Evolutionary conservation across 371 early-diverging fungal genomes (phyloP), one percentile per base, ranked within the genome.

Genomic region (Lichtheimia corymbifera): DNA sequence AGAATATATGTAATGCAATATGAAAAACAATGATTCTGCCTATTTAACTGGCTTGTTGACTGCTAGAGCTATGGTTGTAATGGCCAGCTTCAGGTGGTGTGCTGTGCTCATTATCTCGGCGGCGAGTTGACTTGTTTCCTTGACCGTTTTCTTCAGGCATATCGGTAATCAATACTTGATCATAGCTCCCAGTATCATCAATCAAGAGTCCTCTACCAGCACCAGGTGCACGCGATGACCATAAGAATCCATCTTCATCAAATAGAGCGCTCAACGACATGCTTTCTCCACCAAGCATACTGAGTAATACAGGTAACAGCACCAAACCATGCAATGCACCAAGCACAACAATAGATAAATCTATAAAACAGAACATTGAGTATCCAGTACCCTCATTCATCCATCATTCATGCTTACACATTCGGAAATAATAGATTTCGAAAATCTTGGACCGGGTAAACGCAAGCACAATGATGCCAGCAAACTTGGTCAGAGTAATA

Each of bases 401-500:
- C 7, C 7, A 24, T 14, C n/a, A 24, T 9, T 2, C 3, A 1
- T 22, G 59, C 76, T 72, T 77, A 80, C 81, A 91, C 88, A 91
- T 89, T 41, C 89, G 72, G 73, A 91, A 91, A 63, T 91, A 91
- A 61, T 88, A 91, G 9, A 89, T 80, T 64, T 88, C 87, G 73
- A 91, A 91, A 41, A 91, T 87, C 70, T 87, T 87, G 63, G 88
- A 88, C 18, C 83, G 70, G 7, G 92, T 87, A 58, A 89, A 90
- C 5, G 89, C 89, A 15, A 91, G 68, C 4, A 91, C 89, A 54
- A 83, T 61, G 40, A 91, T 87, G 18, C 92, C 92, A 24, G 85
- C 76, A 70, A 91, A 86, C 60, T 91, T 91, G 35, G 92, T 91
- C 58, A 89, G 59, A 3, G 89, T 87, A 43, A 91, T 91, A 35